Evolutionary conservation across 345 rosid species (phyloP).

Genomic region (Aegle marmelos): DNA sequence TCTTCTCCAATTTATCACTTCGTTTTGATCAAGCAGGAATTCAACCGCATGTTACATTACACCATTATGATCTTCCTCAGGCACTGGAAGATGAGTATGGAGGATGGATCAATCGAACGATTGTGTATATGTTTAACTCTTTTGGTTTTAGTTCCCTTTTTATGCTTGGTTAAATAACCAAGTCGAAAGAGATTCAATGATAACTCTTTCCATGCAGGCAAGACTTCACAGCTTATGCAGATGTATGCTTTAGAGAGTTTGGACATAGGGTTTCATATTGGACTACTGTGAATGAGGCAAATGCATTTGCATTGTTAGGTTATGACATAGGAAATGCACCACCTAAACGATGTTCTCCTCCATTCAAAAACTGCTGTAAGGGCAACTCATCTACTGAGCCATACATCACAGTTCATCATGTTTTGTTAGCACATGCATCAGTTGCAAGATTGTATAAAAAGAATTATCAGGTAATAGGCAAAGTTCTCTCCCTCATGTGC

Average conservation of each 20-base stretch:
- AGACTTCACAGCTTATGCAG: slow-evolving; percentile 73
- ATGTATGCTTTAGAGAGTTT: slow-evolving; percentile 74
- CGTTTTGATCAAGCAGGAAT: slow-evolving; percentile 38
- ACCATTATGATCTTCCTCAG: slow-evolving; percentile 63
- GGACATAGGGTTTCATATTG: slow-evolving; percentile 65
- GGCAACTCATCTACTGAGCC: slow-evolving; percentile 79
- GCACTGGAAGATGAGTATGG: slow-evolving; percentile 69
- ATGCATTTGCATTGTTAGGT: slow-evolving; percentile 29
- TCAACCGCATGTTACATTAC: slow-evolving; percentile 54
- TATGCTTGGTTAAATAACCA: background rate
- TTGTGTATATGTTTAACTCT: slow-evolving; percentile 37
- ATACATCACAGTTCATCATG: slow-evolving; percentile 59
- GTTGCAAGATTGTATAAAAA: slow-evolving; percentile 49
- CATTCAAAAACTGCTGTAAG: slow-evolving; percentile 25
- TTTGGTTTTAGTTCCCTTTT: background rate
- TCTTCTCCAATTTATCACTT: background rate
- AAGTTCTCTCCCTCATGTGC: background rate
- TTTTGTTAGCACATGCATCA: slow-evolving; percentile 71
- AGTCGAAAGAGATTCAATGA: background rate
- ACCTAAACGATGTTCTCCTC: slow-evolving; percentile 44
- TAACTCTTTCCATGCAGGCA: slow-evolving; percentile 40
- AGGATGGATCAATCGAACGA: slow-evolving; percentile 57
- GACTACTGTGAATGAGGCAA: slow-evolving; percentile 76
- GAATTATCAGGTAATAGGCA: slow-evolving; percentile 51
- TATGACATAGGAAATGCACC: slow-evolving; percentile 33